Evolutionary conservation across 73 alveolate genomes (phyloP).

Genomic region (Paraurostyla sp.): DNA sequence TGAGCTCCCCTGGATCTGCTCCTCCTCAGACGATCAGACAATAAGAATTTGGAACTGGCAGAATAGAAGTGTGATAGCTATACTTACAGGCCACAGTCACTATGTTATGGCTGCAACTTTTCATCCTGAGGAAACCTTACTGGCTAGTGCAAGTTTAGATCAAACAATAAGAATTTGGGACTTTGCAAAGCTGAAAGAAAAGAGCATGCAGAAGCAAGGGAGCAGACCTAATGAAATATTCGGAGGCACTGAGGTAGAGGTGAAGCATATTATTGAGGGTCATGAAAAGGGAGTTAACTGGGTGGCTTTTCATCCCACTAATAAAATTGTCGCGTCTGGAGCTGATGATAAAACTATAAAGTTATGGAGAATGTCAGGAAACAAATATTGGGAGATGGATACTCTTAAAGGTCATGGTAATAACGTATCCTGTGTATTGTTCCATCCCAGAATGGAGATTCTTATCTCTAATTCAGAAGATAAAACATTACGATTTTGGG

Average conservation of each 20-base stretch:
- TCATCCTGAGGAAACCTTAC: constrained; percentile 97
- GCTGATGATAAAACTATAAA: constrained; percentile 96
- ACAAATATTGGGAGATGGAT: constrained; percentile 97
- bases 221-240: constrained; percentile 74
- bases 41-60: constrained; percentile 99
- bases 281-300: constrained; percentile 98
- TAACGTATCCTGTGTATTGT: constrained; percentile 93
- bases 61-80: constrained; percentile 85
- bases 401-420: constrained; percentile 96
- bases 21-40: constrained; percentile 97
- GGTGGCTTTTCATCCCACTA: constrained; percentile 96
- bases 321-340: constrained; percentile 87
- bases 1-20: constrained; percentile 99
- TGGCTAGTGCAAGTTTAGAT: constrained; percentile 98
- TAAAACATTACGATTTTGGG: constrained; percentile 97
- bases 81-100: constrained; percentile 98
- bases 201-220: constrained; percentile 63
- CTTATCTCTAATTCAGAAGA: constrained; percentile 93
- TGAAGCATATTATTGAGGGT: constrained; percentile 95
- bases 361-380: constrained; percentile 95
- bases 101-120: constrained; percentile 99
- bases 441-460: constrained; percentile 94
- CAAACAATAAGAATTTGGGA: constrained; percentile 99
- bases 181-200: constrained; percentile 91
- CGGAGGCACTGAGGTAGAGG: constrained; percentile 94